Evolutionary conservation across 2,329 filamentous ascomycete species (phyloP), one percentile per base, ranked within the genome.

Genomic region (Claviceps spartinae): DNA sequence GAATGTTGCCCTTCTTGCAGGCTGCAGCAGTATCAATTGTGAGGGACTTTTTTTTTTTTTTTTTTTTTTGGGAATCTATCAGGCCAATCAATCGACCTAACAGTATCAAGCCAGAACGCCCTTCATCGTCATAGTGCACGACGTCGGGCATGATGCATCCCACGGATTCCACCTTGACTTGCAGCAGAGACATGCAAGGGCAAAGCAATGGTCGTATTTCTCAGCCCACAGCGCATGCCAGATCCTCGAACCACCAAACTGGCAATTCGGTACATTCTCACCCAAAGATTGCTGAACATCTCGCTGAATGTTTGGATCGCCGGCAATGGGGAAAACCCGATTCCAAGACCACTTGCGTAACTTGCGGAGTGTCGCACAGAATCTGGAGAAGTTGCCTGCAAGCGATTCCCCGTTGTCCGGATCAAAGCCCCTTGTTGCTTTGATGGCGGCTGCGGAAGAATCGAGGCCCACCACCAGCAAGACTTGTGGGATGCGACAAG

Each of bases 141-240:
- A 49, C 18, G 13, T 45, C 49, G 5, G 16, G 41, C 41, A 22
- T 22, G 22, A 22, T 22, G 22, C 22, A 20, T 26, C 34, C 34
- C 40, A 42, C 30, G 20, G 37, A 6, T 26, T 38, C 40, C 48
- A 44, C 52, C 49, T 50, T 46, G 51, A 51, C 52, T 42, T 52
- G 50, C 54, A 54, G 30, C 48, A 53, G 55, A 54, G 55, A 55
- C 55, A 56, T 54, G 55, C 55, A 56, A 55, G 55, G 55, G 55
- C 47, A 47, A 9, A 38, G 16, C 8, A n/a, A n/a, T 41, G 40
- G 8, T 22, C 41, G 26, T 34, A 40, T 49, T 52, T 52, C 30
- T 11, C 41, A 45, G 36, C 20, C 24, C 34, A 26, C 9, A 18
- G 20, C 18, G 36, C 24, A 50, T 53, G 36, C 52, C 52, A 50